phyloP scores from a whole-genome alignment of 2,329 filamentous ascomycete species.

The Fusarium chaquense region DNA sequence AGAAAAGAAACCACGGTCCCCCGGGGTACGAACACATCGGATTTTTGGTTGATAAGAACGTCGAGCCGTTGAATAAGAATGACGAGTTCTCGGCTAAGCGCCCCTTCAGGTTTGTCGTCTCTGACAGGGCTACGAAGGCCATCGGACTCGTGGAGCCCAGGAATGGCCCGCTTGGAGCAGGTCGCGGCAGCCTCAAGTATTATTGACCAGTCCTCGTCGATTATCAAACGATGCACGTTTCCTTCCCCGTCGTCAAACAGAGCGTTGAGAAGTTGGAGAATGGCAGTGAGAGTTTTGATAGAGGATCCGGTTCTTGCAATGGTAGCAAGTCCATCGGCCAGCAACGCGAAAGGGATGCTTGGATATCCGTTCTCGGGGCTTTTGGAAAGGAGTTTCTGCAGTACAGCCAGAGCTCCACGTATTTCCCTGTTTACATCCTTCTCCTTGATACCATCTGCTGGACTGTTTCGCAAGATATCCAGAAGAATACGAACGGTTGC shows the following conservation, averaged over 20 bases:
- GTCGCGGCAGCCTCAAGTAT: constrained; percentile 70
- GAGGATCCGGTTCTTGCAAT: constrained; percentile 60
- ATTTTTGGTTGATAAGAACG: constrained; percentile 57
- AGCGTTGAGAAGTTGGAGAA: constrained; percentile 66
- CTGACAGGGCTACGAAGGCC: constrained; percentile 38
- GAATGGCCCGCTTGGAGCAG: constrained; percentile 59
- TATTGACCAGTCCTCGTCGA: constrained; percentile 74
- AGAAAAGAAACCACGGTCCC: constrained; percentile 77
- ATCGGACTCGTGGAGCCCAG: constrained; percentile 46
- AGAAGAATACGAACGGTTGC: constrained; percentile 74
- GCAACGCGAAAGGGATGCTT: constrained; percentile 66
- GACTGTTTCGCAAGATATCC: constrained; percentile 67
- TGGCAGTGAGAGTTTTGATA: constrained; percentile 59
- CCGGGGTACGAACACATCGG: constrained; percentile 70
- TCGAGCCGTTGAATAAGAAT: constrained; percentile 64
- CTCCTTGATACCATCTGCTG: constrained; percentile 59
- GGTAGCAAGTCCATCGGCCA: constrained; percentile 68
- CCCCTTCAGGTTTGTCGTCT: constrained; percentile 52
- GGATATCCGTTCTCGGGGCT: constrained; percentile 71
- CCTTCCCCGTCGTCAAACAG: constrained; percentile 66
- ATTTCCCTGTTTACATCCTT: constrained; percentile 68
- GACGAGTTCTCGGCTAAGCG: constrained; percentile 59
- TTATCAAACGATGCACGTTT: constrained; percentile 66
- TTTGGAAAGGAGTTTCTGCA: constrained; percentile 73
- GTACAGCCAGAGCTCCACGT: constrained; percentile 71